phyloP scores from a whole-genome alignment of 2,329 filamentous ascomycete species.

The Alternaria sp. region DNA sequence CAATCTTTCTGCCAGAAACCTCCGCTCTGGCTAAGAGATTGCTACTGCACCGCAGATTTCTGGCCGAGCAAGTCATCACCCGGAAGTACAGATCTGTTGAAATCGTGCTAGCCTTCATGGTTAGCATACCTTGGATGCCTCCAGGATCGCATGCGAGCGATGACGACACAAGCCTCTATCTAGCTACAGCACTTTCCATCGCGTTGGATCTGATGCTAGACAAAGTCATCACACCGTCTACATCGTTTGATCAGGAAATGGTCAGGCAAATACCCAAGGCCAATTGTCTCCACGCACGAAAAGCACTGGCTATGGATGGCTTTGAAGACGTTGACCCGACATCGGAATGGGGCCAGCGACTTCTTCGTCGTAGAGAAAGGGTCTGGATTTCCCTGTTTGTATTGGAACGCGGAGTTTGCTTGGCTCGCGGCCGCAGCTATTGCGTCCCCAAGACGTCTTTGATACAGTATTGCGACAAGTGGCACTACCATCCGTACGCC shows the following conservation, averaged over 20 bases:
- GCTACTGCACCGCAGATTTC: constrained; percentile 68
- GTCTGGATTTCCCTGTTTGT: constrained; percentile 77
- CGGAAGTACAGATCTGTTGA: constrained; percentile 73
- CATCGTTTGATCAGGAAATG: constrained; percentile 57
- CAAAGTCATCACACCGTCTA: constrained; percentile 70
- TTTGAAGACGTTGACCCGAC: constrained; percentile 69
- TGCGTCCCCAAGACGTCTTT: constrained; percentile 72
- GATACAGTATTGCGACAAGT: constrained; percentile 72
- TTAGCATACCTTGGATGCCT: constrained; percentile 79
- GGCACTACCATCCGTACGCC: constrained; percentile 70
- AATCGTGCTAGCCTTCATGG: constrained; percentile 77
- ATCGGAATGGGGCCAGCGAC: constrained; percentile 67
- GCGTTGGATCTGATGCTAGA: constrained; percentile 74
- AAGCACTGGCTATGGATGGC: constrained; percentile 72
- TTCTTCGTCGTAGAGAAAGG: constrained; percentile 71
- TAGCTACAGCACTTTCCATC: constrained; percentile 73
- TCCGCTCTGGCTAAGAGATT: constrained; percentile 71
- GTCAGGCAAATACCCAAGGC: constrained; percentile 65
- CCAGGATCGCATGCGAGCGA: constrained; percentile 72
- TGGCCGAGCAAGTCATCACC: constrained; percentile 69
- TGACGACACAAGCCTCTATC: constrained; percentile 75
- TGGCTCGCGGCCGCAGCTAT: constrained; percentile 74
- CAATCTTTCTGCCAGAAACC: constrained; percentile 71
- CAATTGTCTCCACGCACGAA: constrained; percentile 73
- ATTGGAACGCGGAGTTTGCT: constrained; percentile 74